A percentile compares a stretch with the other conserved stretches of the same genome.
phyloP scores from a whole-genome alignment of 225 moss, liverwort and hornwort genomes.

The Neckera pumila region DNA sequence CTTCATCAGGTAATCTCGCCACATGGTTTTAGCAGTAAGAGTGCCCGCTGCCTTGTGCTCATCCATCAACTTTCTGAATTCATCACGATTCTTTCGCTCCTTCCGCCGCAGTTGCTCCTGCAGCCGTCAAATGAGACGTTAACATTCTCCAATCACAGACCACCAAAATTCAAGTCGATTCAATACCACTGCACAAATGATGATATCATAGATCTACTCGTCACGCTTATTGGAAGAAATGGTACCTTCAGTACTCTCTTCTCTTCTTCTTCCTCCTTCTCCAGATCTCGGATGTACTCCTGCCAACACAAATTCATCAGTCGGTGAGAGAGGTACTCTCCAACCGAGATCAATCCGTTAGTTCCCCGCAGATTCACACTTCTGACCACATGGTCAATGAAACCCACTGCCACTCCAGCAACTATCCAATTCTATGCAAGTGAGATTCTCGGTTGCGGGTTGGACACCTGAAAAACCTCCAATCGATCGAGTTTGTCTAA shows the following conservation, averaged over 20 bases:
- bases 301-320: constrained; percentile 7
- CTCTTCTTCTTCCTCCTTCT: constrained; percentile 97
- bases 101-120: constrained; percentile 96
- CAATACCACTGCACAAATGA: not conserved
- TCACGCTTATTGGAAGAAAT: not conserved
- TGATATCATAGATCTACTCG: not conserved
- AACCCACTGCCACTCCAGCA: not conserved
- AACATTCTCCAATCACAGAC: not conserved
- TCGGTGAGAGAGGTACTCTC: not conserved
- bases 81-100: constrained; percentile 95
- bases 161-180: not conserved
- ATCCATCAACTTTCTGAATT: constrained; percentile 90
- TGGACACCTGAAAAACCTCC: constrained; percentile 80
- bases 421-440: not conserved
- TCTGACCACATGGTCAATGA: not conserved
- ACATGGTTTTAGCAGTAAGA: constrained; percentile 78
- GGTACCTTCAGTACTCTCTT: constrained; percentile 83
- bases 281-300: constrained; percentile 97
- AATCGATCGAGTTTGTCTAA: constrained; percentile 95
- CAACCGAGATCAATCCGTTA: not conserved
- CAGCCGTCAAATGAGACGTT: not conserved
- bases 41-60: constrained; percentile 64
- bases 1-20: constrained; percentile 89
- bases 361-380: not conserved
- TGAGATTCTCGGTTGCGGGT: not conserved